Conservation (phyloP, 345 rosid genomes). For the Ailanthus altissimus region DNA sequence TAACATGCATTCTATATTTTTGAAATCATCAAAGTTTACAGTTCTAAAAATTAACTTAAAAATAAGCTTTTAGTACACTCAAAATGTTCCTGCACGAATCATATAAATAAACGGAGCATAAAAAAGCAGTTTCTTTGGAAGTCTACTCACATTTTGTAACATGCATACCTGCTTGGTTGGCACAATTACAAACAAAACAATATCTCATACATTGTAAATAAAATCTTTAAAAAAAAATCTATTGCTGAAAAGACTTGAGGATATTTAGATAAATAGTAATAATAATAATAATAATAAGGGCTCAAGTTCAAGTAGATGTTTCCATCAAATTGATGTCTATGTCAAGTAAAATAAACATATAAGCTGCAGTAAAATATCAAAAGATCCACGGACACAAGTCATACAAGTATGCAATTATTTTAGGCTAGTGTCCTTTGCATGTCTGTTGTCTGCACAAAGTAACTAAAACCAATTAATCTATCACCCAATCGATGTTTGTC, state of each 20-base stretch:
- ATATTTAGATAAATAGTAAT: neutral
- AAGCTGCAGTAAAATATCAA: conserved; percentile 5
- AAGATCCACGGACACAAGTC: neutral
- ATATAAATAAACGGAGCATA: too few relatives aligned
- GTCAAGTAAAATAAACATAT: neutral
- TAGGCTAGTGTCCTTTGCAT: neutral
- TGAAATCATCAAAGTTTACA: too few relatives aligned
- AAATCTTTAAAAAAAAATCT: too few relatives aligned
- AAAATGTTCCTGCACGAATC: neutral
- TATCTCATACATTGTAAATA: neutral
- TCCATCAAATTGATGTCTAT: neutral
- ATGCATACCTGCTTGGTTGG: neutral
- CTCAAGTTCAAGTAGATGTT: neutral
- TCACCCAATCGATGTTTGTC: neutral
- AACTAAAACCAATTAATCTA: neutral
- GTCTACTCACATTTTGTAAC: neutral
- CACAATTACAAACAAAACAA: neutral
- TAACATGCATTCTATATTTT: too few relatives aligned
- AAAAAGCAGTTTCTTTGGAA: neutral
- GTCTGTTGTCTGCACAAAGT: neutral
- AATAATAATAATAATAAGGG: too few relatives aligned
- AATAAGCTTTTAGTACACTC: too few relatives aligned
- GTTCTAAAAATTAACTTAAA: too few relatives aligned
- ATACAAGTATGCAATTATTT: neutral
- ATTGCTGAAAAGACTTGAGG: neutral